Conservation (phyloP, 2,329 filamentous ascomycete species). For the Fusarium sp. region DNA sequence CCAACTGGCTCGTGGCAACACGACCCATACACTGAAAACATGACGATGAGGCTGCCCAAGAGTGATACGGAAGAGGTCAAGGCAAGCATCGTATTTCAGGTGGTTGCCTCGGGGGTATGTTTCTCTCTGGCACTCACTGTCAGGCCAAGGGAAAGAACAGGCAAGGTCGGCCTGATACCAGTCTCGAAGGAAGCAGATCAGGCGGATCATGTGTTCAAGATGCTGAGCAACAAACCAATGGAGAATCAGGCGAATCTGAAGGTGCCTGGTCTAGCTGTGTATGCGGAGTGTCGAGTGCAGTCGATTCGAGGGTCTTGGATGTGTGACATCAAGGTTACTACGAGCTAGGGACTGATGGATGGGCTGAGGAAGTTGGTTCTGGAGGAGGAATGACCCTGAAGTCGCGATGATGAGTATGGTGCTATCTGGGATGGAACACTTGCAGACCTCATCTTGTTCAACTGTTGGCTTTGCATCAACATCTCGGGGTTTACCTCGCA, state of each 20-base stretch:
- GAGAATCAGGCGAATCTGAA: neutral
- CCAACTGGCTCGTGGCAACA: slow-evolving; percentile 11
- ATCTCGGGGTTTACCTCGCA: neutral
- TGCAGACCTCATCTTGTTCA: neutral
- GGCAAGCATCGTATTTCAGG: neutral
- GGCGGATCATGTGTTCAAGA: neutral
- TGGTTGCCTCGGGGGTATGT: neutral
- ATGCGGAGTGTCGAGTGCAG: neutral
- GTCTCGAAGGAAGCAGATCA: neutral
- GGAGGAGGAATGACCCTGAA: neutral
- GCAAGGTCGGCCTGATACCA: neutral
- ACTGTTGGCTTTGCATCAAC: neutral
- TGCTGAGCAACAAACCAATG: neutral
- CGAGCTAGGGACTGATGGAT: neutral
- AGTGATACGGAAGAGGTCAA: neutral
- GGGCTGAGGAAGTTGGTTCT: neutral
- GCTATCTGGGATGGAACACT: neutral
- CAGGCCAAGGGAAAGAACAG: neutral
- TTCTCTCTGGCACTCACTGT: neutral
- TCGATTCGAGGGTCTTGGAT: neutral
- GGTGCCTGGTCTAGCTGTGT: neutral
- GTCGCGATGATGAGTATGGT: neutral
- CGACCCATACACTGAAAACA: neutral
- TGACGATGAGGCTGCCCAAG: slow-evolving; percentile 15
- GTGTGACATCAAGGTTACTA: neutral